A percentile compares a stretch with the other conserved stretches of the same genome.
Evolutionary conservation across 1,139 yeast species (phyloP).

Genomic region (Pichia sp.): DNA sequence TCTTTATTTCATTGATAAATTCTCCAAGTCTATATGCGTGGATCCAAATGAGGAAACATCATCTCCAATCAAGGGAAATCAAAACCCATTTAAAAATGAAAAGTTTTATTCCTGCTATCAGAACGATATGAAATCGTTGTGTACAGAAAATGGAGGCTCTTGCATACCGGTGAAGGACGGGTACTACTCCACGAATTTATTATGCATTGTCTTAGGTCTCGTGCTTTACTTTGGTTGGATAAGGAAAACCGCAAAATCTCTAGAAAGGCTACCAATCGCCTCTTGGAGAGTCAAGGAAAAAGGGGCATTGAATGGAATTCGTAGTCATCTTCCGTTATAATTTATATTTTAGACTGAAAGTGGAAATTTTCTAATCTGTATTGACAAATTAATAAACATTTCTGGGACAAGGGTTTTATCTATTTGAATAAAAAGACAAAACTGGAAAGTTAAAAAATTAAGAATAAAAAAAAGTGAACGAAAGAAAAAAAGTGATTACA

Average conservation of each 20-base stretch:
- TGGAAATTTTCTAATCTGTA: no score
- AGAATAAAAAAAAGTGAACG: no score
- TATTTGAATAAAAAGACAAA: no score
- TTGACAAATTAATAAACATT: no score
- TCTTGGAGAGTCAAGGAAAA: constrained; percentile 58
- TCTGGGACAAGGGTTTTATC: no score
- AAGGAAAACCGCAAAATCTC: constrained; percentile 48
- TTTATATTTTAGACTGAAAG: no score
- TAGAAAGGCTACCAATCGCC: constrained; percentile 59
- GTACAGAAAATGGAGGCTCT: constrained; percentile 51
- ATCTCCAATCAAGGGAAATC: neutral
- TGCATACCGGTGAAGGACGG: constrained; percentile 67
- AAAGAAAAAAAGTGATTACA: neutral
- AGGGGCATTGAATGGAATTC: constrained; percentile 12
- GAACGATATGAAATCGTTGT: constrained; percentile 43
- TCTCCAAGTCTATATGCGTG: constrained; percentile 64
- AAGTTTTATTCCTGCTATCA: constrained; percentile 38
- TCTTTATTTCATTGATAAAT: constrained; percentile 70
- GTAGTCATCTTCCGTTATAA: constrained; percentile 15
- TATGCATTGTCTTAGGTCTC: constrained; percentile 68
- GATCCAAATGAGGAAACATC: constrained; percentile 16
- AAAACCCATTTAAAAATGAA: constrained; percentile 30
- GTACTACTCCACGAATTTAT: constrained; percentile 67
- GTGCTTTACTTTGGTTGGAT: constrained; percentile 65
- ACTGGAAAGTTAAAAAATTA: no score